Evolutionary conservation across 129 eudicot genomes (phyloP).

Genomic region (Artemisia annua): DNA sequence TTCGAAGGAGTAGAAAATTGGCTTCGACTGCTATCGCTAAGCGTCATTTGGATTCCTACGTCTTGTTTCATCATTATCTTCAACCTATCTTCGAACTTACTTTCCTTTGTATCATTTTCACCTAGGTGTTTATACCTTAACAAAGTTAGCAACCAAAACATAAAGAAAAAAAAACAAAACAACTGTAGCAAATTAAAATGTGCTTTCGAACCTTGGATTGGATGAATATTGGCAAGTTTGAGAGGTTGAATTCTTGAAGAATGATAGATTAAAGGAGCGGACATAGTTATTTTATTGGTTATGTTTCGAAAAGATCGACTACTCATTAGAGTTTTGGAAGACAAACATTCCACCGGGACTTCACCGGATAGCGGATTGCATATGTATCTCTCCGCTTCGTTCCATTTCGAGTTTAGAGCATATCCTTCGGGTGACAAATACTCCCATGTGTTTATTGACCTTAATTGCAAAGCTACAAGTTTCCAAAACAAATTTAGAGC

Average conservation of each 20-base stretch:
- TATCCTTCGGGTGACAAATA: slow-evolving; percentile 74
- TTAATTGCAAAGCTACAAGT: slow-evolving; percentile 78
- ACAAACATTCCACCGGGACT: slow-evolving; percentile 92
- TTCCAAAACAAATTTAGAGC: neutral
- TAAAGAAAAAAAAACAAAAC: neutral
- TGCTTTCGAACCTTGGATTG: slow-evolving; percentile 39
- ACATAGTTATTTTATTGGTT: slow-evolving; percentile 70
- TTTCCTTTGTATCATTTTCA: slow-evolving; percentile 37
- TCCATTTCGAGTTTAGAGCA: slow-evolving; percentile 92
- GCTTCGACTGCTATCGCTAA: slow-evolving; percentile 46
- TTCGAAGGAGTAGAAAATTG: slow-evolving; percentile 61
- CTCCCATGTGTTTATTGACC: slow-evolving; percentile 86
- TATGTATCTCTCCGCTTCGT: slow-evolving; percentile 92
- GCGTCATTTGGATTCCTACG: slow-evolving; percentile 63
- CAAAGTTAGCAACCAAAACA: neutral
- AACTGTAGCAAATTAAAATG: too few species aligned
- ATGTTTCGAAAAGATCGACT: slow-evolving; percentile 67
- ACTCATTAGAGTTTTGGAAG: slow-evolving; percentile 69
- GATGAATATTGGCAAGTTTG: slow-evolving; percentile 38
- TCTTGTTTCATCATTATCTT: slow-evolving; percentile 54
- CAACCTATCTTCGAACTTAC: slow-evolving; percentile 24
- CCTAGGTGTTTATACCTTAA: slow-evolving; percentile 30
- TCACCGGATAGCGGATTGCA: slow-evolving; percentile 91
- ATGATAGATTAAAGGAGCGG: slow-evolving; percentile 81
- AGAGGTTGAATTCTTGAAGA: slow-evolving; percentile 40